These are phyloP conservation scores for Mrakia frigida DNA, from an alignment of 768 basidiomycete species.

Conservation along the genomic window DNA sequence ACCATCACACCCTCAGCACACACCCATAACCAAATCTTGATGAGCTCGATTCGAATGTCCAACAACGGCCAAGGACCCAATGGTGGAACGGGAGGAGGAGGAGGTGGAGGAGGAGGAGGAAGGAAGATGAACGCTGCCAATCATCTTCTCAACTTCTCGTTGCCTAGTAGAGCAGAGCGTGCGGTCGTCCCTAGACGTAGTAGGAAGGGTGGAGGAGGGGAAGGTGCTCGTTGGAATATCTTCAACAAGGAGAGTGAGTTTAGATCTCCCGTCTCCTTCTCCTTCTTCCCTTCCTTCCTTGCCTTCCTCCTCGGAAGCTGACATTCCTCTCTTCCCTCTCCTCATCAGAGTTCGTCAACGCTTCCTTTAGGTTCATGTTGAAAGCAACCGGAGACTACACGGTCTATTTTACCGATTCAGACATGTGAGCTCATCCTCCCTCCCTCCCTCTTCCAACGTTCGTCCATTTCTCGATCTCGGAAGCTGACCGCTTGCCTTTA, in stretches of 20 bases:
- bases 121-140: conserved; percentile 44
- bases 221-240: conserved; percentile 55
- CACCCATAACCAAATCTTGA: neutral
- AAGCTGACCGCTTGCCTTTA: conserved; percentile 25
- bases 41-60: neutral
- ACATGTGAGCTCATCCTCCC: conserved; percentile 63
- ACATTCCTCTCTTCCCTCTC: conserved; percentile 16
- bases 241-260: conserved; percentile 91
- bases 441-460: neutral
- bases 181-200: conserved; percentile 61
- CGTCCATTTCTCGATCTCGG: conserved; percentile 18
- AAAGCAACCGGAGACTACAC: conserved; percentile 87
- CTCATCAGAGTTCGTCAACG: conserved; percentile 84
- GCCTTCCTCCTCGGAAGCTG: neutral
- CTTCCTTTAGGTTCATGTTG: conserved; percentile 93
- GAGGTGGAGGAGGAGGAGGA: conserved; percentile 12
- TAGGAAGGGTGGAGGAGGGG: conserved; percentile 54
- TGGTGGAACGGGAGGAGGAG: neutral
- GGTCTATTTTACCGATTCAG: conserved; percentile 89
- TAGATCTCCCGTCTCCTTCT: neutral
- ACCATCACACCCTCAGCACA: no score
- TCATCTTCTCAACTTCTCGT: conserved; percentile 87
- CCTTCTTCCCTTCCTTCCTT: neutral
- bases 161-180: conserved; percentile 65
- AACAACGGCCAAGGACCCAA: neutral